Evolutionary conservation across 83 land plant species (phyloP).

Genomic region (Larix sibirica): DNA sequence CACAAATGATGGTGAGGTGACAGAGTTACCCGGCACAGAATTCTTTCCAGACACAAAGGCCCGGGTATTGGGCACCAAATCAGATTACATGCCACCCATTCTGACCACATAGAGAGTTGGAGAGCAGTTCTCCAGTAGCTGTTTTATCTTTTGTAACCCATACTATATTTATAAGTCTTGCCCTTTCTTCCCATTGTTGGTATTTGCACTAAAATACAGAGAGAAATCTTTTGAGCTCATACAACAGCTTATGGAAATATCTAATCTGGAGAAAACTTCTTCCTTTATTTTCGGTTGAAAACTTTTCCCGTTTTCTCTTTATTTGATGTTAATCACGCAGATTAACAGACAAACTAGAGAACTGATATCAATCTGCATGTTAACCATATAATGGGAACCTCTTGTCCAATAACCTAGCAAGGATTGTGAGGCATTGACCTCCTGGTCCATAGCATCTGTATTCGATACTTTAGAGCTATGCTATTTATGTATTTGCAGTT

Average conservation of each 20-base stretch:
- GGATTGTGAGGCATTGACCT: neutral
- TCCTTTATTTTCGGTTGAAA: too few species aligned
- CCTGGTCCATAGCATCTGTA: neutral
- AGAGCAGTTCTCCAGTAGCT: too few species aligned
- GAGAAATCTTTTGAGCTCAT: too few species aligned
- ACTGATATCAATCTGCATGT: neutral
- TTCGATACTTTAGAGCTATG: neutral
- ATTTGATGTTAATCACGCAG: neutral
- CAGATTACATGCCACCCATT: slow-evolving; percentile 66
- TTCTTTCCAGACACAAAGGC: slow-evolving; percentile 84
- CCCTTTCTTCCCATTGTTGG: too few species aligned
- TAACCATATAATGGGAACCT: neutral
- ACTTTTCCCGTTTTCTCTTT: neutral
- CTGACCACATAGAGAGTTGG: slow-evolving; percentile 53
- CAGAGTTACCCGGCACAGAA: slow-evolving; percentile 59
- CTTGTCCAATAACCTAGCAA: neutral
- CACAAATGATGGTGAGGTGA: slow-evolving; percentile 49
- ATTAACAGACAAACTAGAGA: neutral
- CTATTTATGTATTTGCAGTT: neutral
- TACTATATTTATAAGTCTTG: too few species aligned
- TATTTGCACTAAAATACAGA: too few species aligned
- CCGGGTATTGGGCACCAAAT: slow-evolving; percentile 61
- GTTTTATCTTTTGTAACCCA: too few species aligned
- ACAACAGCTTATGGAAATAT: too few species aligned
- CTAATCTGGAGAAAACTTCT: too few species aligned